Base-by-base conservation (phyloP, 1,284 basidiomycete species). In the Heliocybe sulcata region DNA sequence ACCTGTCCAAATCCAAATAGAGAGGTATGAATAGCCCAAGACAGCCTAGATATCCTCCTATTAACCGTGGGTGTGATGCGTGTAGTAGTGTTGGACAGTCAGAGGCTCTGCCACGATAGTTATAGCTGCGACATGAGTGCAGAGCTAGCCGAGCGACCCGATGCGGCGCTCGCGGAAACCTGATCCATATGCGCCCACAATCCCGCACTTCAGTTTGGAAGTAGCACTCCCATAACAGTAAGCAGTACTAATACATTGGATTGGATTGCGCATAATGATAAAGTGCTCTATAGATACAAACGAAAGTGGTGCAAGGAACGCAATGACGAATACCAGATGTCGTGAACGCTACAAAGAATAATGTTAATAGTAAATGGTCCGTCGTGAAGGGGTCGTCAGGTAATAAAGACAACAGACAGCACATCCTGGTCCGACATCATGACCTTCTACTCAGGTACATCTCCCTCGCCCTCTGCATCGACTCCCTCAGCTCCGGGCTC, bases 391-490 rank as follows among this genome's bases (percentile, higher is more conserved):
- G 29, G 52, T 54, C 50, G 48, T 35, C n/a, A 50, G 20, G 25
- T 31, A 45, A 19, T 6, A 53, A 45, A 51, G 54, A 50, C n/a
- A 33, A 35, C 26, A 52, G 42, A 53, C n/a, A 55, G 22, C 8
- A 54, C 23, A 35, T 16, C 38, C 38, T n/a, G 8, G 8, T 20
- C 19, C 38, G 6, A 3, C 35, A 51, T 58, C 53, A 61, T 60
- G 54, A 57, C 19, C 57, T 57, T 23, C 51, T 54, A 50, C 23
- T 49, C 23, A 63, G 56, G 57, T 76, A 70, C 53, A 69, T 68
- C 49, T 74, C 74, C 38, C 85, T 69, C 23, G 85, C 85, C 10
- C 72, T 70, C 65, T 80, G 77, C 85, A 87, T 87, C 22, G 75
- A 77, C 67, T 83, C 81, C 54, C 75, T 72, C 52, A 87, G 63